Base-by-base conservation (phyloP, 2,329 filamentous ascomycete species). In the Phyllosticta capitalensis region DNA sequence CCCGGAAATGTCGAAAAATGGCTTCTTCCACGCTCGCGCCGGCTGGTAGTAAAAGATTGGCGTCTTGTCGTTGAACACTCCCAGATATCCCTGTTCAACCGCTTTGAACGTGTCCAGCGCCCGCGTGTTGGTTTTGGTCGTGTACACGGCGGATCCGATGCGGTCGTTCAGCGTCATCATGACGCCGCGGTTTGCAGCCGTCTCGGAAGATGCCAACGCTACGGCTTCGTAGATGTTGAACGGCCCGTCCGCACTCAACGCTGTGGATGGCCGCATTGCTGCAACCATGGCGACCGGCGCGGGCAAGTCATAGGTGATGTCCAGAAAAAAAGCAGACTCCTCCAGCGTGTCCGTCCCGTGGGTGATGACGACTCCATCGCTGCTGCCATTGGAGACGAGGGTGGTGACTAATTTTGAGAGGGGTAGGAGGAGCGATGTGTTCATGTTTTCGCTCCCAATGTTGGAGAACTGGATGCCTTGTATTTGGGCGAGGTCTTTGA, bases 281-380 rank as follows among this genome's bases (percentile, higher is more conserved):
- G 83, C 83, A 1, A 83, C 83, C 22, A 83, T 66, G 3, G 86
- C 77, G 5, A 86, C 75, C 0, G 83, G 83, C 68, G 86, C 85
- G 28, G 75, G 74, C 51, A 78, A 81, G 64, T 78, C 78, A 33
- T 85, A 68, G 0, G 81, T 83, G 3, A 81, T 70, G 63, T 85
- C 80, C 9, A 86, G 72, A 72, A 85, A 85, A 72, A 86, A 85
- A 9, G 83, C 81, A 0, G 81, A 80, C 68, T 86, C 83, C 65
- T 86, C 83, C 1, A 87, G 74, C 0, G 82, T 85, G 65, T 87
- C 84, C 9, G 84, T 87, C 54, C 84, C 84, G 65, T 87, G 84
- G 0, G 84, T 86, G 57, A 87, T 72, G 5, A 86, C 81, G 6
- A 79, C 81, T 38, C 82, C 70, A 9, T 69, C 65, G 48, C 77